Conservation (phyloP, 441 rosid genomes). For the Sinapis alba region DNA sequence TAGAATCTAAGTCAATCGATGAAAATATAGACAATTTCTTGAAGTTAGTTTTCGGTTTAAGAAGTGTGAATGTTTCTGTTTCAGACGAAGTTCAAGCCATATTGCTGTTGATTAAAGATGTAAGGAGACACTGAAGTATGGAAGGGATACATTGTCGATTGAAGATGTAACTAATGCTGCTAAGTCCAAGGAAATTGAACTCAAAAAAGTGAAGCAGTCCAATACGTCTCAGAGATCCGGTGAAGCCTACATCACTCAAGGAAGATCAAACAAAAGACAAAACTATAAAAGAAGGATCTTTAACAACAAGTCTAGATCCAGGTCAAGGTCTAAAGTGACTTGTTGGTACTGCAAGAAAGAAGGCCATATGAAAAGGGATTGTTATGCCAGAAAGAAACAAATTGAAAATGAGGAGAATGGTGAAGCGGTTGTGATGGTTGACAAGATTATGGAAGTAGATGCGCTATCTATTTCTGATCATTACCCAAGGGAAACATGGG, state of each 20-base stretch:
- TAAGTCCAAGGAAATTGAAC: neutral
- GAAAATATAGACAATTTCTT: neutral
- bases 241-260: neutral
- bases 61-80: neutral
- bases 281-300: neutral
- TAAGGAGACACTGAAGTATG: neutral
- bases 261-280: neutral
- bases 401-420: too few relatives aligned
- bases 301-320: too few relatives aligned
- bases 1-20: neutral
- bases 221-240: neutral
- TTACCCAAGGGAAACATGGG: too few relatives aligned
- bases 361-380: too few relatives aligned
- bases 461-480: too few relatives aligned
- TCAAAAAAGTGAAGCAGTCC: neutral
- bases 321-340: too few relatives aligned
- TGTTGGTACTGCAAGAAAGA: too few relatives aligned
- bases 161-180: neutral
- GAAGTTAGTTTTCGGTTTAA: neutral
- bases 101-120: neutral
- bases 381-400: too few relatives aligned
- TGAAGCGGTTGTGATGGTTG: too few relatives aligned
- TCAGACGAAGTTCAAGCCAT: neutral
- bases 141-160: neutral
- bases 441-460: too few relatives aligned